Base-by-base conservation (phyloP, 306 rosid species). In the Myrica gale region DNA sequence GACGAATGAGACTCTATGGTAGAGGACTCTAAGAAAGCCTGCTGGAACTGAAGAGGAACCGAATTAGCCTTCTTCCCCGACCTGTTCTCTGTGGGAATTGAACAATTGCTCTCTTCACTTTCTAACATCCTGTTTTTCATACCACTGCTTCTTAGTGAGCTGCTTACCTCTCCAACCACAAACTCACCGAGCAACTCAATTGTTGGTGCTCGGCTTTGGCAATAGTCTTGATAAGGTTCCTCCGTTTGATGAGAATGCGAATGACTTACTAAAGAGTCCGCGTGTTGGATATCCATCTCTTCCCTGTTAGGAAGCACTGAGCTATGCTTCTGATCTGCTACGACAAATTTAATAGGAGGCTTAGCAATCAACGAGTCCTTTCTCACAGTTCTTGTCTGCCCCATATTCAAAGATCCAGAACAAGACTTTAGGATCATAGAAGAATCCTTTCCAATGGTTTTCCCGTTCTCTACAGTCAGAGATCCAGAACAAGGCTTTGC, bases 151-250 rank as follows among this genome's bases (percentile, higher is more conserved):
- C 76, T 73, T 23, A 76, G 60, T 54, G 80, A 69, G 62, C 74
- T 69, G 57, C 74, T 79, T 46, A 70, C 67, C 56, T 81, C 86
- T 52, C 77, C 81, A 32, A 77, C 71, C 39, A 54, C 85, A 76
- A 87, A 74, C 86, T 87, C 88, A 6, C 85, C 74, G 6, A 84
- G 90, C 26, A 84, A 76, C 74, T 74, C 76, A 50, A 84, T 75
- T 47, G 78, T 53, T 43, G 85, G 88, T 12, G 77, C 86, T 51
- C 41, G 60, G 68, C 78, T 74, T 12, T 73, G 68, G 41, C 53
- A 17, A 39, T 52, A 37, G 6, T 54, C 83, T 51, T 77, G 66
- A 17, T 50, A 57, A 79, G 9, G 69, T 70, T 68, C 70, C 50
- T 51, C 70, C 21, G 42, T 16, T 69, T 76, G 74, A 65, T 82